These are phyloP conservation scores for Daldinia decipiens DNA, from an alignment of 495 filamentous ascomycete genomes.

Conservation along the genomic window DNA sequence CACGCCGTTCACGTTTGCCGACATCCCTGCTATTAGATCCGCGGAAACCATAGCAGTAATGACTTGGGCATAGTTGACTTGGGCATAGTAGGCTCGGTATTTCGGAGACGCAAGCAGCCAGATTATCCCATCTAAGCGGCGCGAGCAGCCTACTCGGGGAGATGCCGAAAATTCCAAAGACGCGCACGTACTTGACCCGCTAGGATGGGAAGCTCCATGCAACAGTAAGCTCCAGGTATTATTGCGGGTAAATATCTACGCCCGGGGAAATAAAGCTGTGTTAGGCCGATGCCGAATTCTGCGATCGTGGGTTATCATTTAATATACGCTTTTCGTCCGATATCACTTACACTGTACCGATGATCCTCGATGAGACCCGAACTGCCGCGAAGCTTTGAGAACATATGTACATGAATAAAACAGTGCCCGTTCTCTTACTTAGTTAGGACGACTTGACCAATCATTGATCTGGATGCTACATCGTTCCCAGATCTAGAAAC, in stretches of 20 bases:
- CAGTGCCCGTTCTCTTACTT: conserved; percentile 22
- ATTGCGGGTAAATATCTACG: conserved; percentile 42
- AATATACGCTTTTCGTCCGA: conserved; percentile 35
- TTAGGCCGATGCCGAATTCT: conserved; percentile 38
- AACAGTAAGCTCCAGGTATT: conserved; percentile 41
- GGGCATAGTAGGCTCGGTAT: conserved; percentile 38
- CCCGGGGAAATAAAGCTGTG: conserved; percentile 24
- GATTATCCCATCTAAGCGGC: conserved; percentile 21
- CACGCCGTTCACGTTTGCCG: conserved; percentile 22
- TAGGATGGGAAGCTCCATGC: conserved; percentile 16
- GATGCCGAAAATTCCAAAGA: conserved; percentile 19
- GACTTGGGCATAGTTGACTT: conserved; percentile 20
- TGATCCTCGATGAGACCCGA: conserved; percentile 35
- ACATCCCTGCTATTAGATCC: conserved; percentile 26
- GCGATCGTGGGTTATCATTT: conserved; percentile 32
- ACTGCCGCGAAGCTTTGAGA: conserved; percentile 39
- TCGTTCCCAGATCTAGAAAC: conserved; percentile 40
- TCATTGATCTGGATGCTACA: conserved; percentile 7
- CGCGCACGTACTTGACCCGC: conserved; percentile 22
- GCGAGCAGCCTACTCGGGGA: conserved; percentile 16
- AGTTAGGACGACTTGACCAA: conserved; percentile 37
- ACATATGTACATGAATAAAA: conserved; percentile 27
- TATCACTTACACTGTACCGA: conserved; percentile 28
- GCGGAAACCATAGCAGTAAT: conserved; percentile 24
- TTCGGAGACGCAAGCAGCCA: conserved; percentile 36